phyloP scores from a whole-genome alignment of 805 yeast genomes.

The Kodamaea sagamina region DNA sequence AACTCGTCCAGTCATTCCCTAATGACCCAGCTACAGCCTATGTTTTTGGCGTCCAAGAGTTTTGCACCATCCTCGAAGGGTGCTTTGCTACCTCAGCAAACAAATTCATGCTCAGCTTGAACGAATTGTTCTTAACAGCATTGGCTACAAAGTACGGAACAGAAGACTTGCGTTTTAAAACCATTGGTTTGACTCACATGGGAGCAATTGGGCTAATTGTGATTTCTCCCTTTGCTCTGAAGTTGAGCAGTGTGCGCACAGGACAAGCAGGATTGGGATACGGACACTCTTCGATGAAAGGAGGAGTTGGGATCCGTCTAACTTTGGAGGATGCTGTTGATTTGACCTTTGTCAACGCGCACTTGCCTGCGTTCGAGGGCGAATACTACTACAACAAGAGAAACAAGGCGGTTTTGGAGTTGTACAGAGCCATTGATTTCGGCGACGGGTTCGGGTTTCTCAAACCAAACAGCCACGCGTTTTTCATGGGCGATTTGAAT shows the following conservation, averaged over 20 bases:
- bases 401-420: conserved; percentile 46
- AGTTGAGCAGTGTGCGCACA: conserved; percentile 24
- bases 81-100: conserved; percentile 43
- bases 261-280: conserved; percentile 56
- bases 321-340: conserved; percentile 30
- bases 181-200: conserved; percentile 45
- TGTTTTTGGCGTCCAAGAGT: conserved; percentile 69
- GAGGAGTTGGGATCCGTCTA: conserved; percentile 67
- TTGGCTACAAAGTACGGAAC: conserved; percentile 38
- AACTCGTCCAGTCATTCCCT: conserved; percentile 30
- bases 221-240: conserved; percentile 45
- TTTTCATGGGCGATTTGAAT: conserved; percentile 84
- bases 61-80: conserved; percentile 58
- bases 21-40: conserved; percentile 45
- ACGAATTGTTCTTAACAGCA: conserved; percentile 34
- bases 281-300: conserved; percentile 67
- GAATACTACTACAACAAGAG: conserved; percentile 46
- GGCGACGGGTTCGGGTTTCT: conserved; percentile 56
- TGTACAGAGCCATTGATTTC: conserved; percentile 51
- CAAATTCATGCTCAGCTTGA: conserved; percentile 36
- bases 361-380: conserved; percentile 81
- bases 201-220: conserved; percentile 63
- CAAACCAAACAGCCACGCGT: conserved; percentile 57
- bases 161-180: conserved; percentile 35
- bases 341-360: conserved; percentile 68